Percentiles rank a stretch among this genome's conserved stretches.
Evolutionary conservation across 164 flowering plant species (phyloP).

Genomic region (Litsea cubeba): DNA sequence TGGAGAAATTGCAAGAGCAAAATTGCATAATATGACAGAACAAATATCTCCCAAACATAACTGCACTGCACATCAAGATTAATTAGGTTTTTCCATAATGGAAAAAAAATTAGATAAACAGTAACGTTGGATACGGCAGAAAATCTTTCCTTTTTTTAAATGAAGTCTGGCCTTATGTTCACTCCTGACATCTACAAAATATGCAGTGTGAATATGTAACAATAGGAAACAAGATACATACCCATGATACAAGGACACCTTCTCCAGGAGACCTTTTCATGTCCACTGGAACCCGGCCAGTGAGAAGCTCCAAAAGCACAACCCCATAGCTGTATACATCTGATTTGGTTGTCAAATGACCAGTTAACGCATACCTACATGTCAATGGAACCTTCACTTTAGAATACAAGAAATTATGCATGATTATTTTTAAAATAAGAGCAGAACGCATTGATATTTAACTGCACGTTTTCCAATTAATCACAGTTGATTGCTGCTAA

Average conservation of each 20-base stretch:
- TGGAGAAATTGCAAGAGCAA: no score
- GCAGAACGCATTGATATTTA: not conserved
- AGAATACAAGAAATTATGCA: not conserved
- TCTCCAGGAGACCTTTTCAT: conserved; percentile 79
- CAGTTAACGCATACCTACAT: conserved; percentile 88
- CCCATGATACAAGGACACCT: conserved; percentile 94
- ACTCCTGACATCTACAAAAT: no score
- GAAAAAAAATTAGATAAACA: no score
- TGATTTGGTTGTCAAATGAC: conserved; percentile 94
- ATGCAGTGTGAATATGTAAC: no score
- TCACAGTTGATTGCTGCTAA: no score
- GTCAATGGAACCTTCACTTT: not conserved
- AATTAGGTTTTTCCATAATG: no score
- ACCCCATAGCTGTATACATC: conserved; percentile 99
- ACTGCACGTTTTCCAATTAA: not conserved
- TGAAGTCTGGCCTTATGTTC: no score
- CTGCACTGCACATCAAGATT: no score
- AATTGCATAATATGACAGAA: no score
- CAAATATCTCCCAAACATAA: no score
- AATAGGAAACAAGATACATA: conserved; percentile 17
- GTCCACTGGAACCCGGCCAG: conserved; percentile 94
- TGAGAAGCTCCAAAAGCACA: conserved; percentile 91
- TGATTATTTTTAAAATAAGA: not conserved
- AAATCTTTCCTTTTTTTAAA: no score
- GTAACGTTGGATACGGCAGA: no score